Conservation (phyloP, 441 rosid genomes). For the Metrosideros polymorpha region DNA sequence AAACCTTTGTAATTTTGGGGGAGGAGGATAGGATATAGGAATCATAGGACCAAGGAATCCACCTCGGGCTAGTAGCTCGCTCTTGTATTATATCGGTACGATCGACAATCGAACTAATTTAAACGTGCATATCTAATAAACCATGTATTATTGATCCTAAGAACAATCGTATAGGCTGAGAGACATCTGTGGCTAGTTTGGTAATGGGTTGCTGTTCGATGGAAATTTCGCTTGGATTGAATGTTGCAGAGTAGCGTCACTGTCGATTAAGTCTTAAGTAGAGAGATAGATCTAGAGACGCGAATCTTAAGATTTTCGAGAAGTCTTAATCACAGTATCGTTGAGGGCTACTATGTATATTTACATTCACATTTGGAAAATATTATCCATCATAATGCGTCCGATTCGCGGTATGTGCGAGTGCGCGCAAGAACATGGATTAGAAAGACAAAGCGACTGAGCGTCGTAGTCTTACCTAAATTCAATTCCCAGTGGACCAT, state of each 20-base stretch:
- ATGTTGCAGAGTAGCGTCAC: too few species aligned
- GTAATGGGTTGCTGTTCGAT: too few species aligned
- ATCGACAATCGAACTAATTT: background rate
- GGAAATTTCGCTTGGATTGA: too few species aligned
- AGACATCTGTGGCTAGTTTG: too few species aligned
- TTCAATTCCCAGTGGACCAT: background rate
- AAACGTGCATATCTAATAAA: background rate
- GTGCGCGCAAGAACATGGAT: background rate
- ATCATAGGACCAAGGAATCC: too few species aligned
- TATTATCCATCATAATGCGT: background rate
- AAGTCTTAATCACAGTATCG: background rate
- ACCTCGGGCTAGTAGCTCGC: background rate
- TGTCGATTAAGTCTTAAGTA: background rate
- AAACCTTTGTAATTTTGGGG: too few species aligned
- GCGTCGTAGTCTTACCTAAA: background rate
- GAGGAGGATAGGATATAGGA: too few species aligned
- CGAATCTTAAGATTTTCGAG: background rate
- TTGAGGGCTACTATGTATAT: background rate
- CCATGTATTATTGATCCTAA: too few species aligned
- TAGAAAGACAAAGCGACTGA: background rate
- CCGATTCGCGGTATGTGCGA: background rate
- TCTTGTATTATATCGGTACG: background rate
- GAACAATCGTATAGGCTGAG: background rate
- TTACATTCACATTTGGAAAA: background rate
- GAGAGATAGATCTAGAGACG: background rate